Evolutionary conservation across 1,139 yeast species (phyloP).

Genomic region (Sugiyamaella sp.): DNA sequence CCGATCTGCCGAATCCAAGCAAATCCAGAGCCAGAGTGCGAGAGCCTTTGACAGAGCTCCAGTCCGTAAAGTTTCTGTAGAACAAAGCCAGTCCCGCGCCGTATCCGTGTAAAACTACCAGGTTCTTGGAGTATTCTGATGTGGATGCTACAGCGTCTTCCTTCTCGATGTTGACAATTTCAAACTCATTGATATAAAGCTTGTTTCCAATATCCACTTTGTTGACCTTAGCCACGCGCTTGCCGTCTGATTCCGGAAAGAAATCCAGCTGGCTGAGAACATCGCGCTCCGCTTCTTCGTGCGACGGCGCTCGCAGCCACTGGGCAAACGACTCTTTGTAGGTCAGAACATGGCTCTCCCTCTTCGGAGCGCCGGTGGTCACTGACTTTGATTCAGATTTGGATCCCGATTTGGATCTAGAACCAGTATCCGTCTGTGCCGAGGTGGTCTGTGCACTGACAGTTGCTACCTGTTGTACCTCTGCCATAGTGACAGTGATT

Average conservation of each 20-base stretch:
- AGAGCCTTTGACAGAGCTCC: conserved; percentile 41
- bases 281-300: conserved; percentile 45
- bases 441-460: background rate
- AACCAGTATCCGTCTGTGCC: background rate
- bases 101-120: conserved; percentile 81
- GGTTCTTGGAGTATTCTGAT: conserved; percentile 40
- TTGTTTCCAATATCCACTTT: conserved; percentile 55
- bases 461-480: background rate
- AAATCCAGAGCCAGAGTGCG: conserved; percentile 71
- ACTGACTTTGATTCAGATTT: background rate
- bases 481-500: background rate
- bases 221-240: conserved; percentile 51
- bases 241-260: conserved; percentile 54
- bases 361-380: background rate
- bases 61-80: conserved; percentile 65
- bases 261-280: conserved; percentile 57
- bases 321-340: conserved; percentile 47
- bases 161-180: conserved; percentile 31
- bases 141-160: conserved; percentile 1
- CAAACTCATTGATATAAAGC: conserved; percentile 57
- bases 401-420: background rate
- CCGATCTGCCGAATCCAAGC: conserved; percentile 79
- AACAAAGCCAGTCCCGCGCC: conserved; percentile 84
- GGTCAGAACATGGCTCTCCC: conserved; percentile 25
- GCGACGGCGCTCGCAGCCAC: conserved; percentile 47